phyloP scores from a whole-genome alignment of 495 filamentous ascomycete genomes.

The Clavariopsis aquatica region DNA sequence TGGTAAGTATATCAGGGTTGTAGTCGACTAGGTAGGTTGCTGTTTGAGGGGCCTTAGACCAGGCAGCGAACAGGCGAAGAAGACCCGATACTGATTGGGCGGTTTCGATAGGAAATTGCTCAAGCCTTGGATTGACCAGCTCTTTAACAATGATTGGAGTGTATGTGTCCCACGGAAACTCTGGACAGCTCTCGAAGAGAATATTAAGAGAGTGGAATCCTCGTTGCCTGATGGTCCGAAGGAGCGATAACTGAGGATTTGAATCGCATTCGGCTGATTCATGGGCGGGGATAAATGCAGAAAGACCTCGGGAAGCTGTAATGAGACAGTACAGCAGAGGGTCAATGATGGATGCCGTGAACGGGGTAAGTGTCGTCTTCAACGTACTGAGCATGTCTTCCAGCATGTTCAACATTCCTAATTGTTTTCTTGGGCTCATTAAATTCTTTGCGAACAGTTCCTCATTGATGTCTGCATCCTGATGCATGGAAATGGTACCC shows the following conservation, averaged over 20 bases:
- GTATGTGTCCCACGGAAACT: slow-evolving; percentile 70
- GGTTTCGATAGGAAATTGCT: slow-evolving; percentile 80
- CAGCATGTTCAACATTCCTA: slow-evolving; percentile 87
- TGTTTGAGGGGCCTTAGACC: slow-evolving; percentile 67
- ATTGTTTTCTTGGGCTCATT: slow-evolving; percentile 70
- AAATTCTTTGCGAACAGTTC: slow-evolving; percentile 55
- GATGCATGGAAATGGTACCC: slow-evolving; percentile 55
- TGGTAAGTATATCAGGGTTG: slow-evolving; percentile 64
- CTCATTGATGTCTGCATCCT: slow-evolving; percentile 54
- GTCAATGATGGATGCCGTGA: slow-evolving; percentile 64
- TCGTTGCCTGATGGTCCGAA: slow-evolving; percentile 69
- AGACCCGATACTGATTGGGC: slow-evolving; percentile 84
- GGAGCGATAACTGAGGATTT: slow-evolving; percentile 49
- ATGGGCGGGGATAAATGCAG: slow-evolving; percentile 35
- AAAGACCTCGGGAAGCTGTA: slow-evolving; percentile 59
- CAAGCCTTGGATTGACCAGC: slow-evolving; percentile 71
- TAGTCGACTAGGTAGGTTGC: slow-evolving; percentile 67
- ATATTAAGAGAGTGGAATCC: slow-evolving; percentile 77
- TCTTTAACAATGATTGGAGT: slow-evolving; percentile 69
- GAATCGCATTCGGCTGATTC: slow-evolving; percentile 47
- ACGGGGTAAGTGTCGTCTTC: slow-evolving; percentile 64
- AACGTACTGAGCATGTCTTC: slow-evolving; percentile 83
- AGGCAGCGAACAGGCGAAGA: slow-evolving; percentile 76
- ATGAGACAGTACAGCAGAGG: slow-evolving; percentile 78
- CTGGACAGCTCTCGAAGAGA: slow-evolving; percentile 68